phyloP scores from a whole-genome alignment of 1,284 basidiomycete genomes.

The Butyriboletus appendiculatus region DNA sequence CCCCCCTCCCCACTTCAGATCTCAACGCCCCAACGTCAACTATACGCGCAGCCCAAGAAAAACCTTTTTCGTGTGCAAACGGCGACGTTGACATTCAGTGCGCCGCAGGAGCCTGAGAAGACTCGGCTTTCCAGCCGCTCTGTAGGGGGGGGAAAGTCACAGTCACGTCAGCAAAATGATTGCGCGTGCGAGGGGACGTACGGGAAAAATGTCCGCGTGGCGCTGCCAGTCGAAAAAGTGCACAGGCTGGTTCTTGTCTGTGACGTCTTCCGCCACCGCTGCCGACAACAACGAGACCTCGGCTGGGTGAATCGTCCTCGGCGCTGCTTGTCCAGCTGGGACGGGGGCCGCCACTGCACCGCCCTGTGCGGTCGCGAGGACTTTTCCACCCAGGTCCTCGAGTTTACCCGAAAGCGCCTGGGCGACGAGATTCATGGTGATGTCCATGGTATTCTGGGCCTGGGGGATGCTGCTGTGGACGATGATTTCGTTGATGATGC shows the following conservation, averaged over 20 bases:
- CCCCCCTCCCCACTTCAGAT: no score
- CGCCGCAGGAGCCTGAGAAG: not conserved
- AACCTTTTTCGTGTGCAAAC: no score
- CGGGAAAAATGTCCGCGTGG: slow-evolving; percentile 20
- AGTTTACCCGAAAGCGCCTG: slow-evolving; percentile 15
- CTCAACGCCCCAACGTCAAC: no score
- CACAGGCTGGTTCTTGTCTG: slow-evolving; percentile 15
- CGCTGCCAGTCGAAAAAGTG: slow-evolving; percentile 24
- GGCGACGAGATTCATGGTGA: slow-evolving; percentile 12
- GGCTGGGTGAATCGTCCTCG: slow-evolving; percentile 14
- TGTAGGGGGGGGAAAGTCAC: not conserved
- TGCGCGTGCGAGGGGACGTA: slow-evolving; percentile 2
- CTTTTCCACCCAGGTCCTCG: slow-evolving; percentile 15
- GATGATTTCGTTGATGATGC: slow-evolving; percentile 23
- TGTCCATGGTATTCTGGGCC: slow-evolving; percentile 6
- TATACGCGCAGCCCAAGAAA: no score
- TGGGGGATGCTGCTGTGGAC: slow-evolving; percentile 3
- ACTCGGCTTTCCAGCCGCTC: slow-evolving; percentile 8
- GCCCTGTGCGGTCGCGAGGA: slow-evolving; percentile 22
- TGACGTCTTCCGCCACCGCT: slow-evolving; percentile 22
- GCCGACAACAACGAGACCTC: slow-evolving; percentile 23
- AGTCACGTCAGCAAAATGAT: not conserved
- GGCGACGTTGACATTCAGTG: not conserved
- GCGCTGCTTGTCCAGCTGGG: not conserved
- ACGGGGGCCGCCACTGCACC: slow-evolving; percentile 2